Evolutionary conservation across 73 alveolate species (phyloP).

Genomic region (Breviolum minutum): DNA sequence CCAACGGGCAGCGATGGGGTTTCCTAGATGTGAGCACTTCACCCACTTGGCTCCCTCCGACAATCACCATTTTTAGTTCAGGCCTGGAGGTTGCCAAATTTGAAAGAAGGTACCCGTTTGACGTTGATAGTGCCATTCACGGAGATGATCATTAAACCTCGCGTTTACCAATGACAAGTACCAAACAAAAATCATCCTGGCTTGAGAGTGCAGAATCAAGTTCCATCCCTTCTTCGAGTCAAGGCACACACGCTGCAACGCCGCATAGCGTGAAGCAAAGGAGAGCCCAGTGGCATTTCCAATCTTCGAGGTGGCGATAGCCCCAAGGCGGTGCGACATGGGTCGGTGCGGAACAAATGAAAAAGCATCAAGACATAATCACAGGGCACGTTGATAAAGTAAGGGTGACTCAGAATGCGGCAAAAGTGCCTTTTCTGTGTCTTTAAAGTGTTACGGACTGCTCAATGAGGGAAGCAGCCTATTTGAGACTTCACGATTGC

Average conservation of each 20-base stretch:
- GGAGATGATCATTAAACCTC: conserved; percentile 40
- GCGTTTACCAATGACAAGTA: too few relatives aligned
- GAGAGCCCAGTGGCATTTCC: not conserved
- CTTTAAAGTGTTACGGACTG: too few relatives aligned
- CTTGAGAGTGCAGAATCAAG: too few relatives aligned
- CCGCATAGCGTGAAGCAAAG: conserved; percentile 44
- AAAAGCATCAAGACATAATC: too few relatives aligned
- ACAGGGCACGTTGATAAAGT: too few relatives aligned
- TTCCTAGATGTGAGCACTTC: not conserved
- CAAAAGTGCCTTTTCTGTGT: too few relatives aligned
- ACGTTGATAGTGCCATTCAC: conserved; percentile 47
- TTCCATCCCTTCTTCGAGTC: not conserved
- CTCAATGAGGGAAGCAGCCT: too few relatives aligned
- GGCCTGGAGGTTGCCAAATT: conserved; percentile 57
- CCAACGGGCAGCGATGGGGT: not conserved
- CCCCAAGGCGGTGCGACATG: conserved; percentile 12
- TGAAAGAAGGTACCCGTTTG: conserved; percentile 49
- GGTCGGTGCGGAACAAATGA: not conserved
- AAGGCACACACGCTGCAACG: conserved; percentile 24
- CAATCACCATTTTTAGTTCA: not conserved
- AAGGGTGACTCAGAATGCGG: too few relatives aligned
- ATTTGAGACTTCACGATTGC: too few relatives aligned
- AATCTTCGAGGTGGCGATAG: not conserved
- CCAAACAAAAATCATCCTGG: too few relatives aligned
- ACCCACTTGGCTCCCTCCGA: too few relatives aligned